phyloP scores from a whole-genome alignment of 2,329 filamentous ascomycete genomes.

The Cladophialophora immunda region DNA sequence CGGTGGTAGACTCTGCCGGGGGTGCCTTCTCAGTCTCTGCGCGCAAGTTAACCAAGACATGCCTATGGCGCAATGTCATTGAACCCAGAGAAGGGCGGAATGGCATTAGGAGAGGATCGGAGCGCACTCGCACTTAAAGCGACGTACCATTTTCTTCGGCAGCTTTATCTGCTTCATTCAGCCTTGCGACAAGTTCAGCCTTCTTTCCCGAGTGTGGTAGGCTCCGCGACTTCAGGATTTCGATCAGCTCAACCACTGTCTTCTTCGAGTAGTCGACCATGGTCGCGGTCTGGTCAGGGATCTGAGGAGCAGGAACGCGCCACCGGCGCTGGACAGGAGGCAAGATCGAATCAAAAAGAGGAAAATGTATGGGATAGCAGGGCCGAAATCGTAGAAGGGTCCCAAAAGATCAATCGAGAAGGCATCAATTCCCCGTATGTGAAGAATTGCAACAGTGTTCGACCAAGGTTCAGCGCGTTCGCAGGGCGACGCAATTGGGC shows the following conservation, averaged over 20 bases:
- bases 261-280: constrained; percentile 58
- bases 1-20: constrained; percentile 43
- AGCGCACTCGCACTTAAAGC: neutral
- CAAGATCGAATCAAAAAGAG: neutral
- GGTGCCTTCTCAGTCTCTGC: constrained; percentile 33
- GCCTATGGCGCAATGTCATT: neutral
- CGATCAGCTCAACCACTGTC: constrained; percentile 59
- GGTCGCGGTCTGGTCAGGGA: neutral
- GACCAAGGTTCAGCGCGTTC: neutral
- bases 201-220: constrained; percentile 60
- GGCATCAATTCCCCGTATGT: neutral
- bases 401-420: neutral
- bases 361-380: neutral
- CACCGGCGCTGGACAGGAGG: constrained; percentile 27
- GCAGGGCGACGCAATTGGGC: neutral
- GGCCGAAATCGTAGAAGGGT: neutral
- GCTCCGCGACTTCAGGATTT: constrained; percentile 59
- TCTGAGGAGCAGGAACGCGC: constrained; percentile 17
- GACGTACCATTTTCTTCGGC: constrained; percentile 35
- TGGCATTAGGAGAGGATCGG: neutral
- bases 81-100: neutral
- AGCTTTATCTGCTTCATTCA: constrained; percentile 53
- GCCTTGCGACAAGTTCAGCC: constrained; percentile 58
- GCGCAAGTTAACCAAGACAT: neutral
- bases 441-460: neutral